Evolutionary conservation across 2,329 filamentous ascomycete genomes (phyloP).

Genomic region (Geoglossum cookeanum): DNA sequence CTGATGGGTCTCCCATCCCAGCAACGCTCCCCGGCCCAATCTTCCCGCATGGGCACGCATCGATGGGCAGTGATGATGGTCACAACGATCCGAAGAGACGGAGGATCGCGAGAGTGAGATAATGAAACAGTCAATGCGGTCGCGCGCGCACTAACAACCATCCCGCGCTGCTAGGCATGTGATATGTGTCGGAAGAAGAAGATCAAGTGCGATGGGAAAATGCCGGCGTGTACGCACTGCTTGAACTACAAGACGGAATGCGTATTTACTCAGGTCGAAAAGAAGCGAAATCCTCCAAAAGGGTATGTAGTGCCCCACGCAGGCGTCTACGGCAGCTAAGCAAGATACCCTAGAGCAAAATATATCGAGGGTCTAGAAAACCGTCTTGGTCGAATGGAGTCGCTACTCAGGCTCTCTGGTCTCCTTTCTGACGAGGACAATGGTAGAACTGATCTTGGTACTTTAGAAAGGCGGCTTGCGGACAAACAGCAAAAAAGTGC

Average conservation of each 20-base stretch:
- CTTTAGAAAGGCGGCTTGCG: conserved; percentile 57
- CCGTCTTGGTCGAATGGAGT: conserved; percentile 87
- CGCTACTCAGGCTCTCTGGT: conserved; percentile 67
- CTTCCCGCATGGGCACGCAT: conserved; percentile 26
- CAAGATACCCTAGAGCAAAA: conserved; percentile 41
- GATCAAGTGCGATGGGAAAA: conserved; percentile 95
- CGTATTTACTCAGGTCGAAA: conserved; percentile 93
- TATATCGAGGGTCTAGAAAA: conserved; percentile 97
- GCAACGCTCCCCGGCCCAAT: conserved; percentile 25
- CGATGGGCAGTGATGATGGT: conserved; percentile 23
- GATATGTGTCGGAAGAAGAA: conserved; percentile 94
- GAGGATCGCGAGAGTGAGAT: conserved; percentile 64
- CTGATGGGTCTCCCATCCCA: conserved; percentile 39
- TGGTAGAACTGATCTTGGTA: conserved; percentile 71
- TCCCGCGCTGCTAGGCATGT: conserved; percentile 43
- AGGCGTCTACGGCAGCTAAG: conserved; percentile 2
- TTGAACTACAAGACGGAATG: conserved; percentile 97
- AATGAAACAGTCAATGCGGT: conserved; percentile 8
- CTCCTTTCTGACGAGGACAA: conserved; percentile 71
- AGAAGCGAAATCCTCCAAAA: conserved; percentile 94
- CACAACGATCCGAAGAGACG: conserved; percentile 71
- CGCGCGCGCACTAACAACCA: neutral
- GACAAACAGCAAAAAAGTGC: conserved; percentile 24
- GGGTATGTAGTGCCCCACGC: conserved; percentile 40
- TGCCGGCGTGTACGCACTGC: conserved; percentile 88